Base-by-base conservation (phyloP, 2,329 filamentous ascomycete species). In the Colletotrichum lentis region DNA sequence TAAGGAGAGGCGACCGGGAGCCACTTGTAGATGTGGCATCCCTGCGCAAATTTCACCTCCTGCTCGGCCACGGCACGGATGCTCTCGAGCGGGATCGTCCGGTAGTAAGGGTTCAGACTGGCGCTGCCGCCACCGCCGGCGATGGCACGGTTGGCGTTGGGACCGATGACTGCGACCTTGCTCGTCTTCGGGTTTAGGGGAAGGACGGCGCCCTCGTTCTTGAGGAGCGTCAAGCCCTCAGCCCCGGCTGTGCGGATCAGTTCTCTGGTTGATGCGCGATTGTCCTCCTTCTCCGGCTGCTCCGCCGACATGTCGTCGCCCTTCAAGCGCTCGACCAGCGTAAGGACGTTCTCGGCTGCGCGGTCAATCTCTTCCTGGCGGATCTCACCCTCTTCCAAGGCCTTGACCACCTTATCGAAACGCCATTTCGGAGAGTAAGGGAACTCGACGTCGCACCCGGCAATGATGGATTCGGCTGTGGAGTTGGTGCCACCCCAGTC, bases 121-220 rank as follows among this genome's bases (percentile, higher is more conserved):
- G 89, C 89, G 73, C 88, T 91, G 57, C 89, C 89, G 47, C 89
- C 89, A 57, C 89, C 89, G 18, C 86, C 87, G n/a, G 87, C 88
- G 70, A 91, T 90, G 0, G 88, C 86, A 62, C 88, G 81, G 74
- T 90, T 89, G 22, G 88, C 88, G 69, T 91, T 91, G 1, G 88
- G 88, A 0, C 89, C 89, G 59, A 91, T 90, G 67, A 91, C 83
- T 3, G 88, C 89, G 64, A 91, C 83, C 74, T 84, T 90, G 64
- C 83, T 83, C 18, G 83, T 84, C 31, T 80, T 81, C 7, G 81
- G 76, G 69, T 84, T 81, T 67, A 91, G 84, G 0, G 89, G 89
- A 8, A 91, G 79, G n/a, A 89, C 77, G 2, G 75, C 77, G 0
- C 82, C 80, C 61, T 89, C 84, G 63, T 91, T 91, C 75, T 91